Conservation (phyloP, 2,329 filamentous ascomycete species). For the Daldinia sp. region DNA sequence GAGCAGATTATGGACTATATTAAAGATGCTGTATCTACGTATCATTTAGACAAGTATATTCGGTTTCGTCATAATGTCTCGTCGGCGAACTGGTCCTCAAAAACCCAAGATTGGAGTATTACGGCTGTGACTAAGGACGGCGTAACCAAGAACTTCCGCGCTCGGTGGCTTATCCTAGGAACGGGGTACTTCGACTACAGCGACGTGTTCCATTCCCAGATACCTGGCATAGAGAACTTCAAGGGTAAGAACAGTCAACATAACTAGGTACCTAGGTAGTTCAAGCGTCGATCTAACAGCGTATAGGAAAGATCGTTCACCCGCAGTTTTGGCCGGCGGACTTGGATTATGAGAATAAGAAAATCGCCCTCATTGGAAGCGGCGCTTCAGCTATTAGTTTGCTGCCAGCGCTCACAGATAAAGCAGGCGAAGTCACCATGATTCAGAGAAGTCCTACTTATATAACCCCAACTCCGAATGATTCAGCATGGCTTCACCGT, state of each 20-base stretch:
- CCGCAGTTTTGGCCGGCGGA: conserved; percentile 78
- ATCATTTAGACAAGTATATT: conserved; percentile 67
- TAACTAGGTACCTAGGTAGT: neutral
- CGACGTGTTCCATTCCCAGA: conserved; percentile 62
- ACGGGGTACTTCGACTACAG: conserved; percentile 74
- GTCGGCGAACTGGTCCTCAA: conserved; percentile 65
- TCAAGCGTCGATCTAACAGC: neutral
- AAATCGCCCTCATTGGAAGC: conserved; percentile 77
- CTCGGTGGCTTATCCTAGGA: conserved; percentile 66
- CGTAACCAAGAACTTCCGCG: conserved; percentile 60
- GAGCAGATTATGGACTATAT: conserved; percentile 58
- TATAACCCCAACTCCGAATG: conserved; percentile 59
- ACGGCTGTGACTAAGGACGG: neutral
- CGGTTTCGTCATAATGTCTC: conserved; percentile 62
- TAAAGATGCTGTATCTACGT: conserved; percentile 59
- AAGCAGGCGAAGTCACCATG: conserved; percentile 76
- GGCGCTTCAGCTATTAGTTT: conserved; percentile 84
- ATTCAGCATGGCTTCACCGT: neutral
- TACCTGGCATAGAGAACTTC: conserved; percentile 70
- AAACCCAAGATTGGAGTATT: conserved; percentile 53
- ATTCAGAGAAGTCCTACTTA: conserved; percentile 82
- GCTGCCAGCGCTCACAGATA: conserved; percentile 74
- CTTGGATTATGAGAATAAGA: conserved; percentile 73
- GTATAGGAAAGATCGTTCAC: conserved; percentile 63
- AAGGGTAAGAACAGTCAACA: conserved; percentile 6